A percentile compares a stretch with the other conserved stretches of the same genome.
Conservation (phyloP, 2,329 filamentous ascomycete species). For the Fusarium sp. region DNA sequence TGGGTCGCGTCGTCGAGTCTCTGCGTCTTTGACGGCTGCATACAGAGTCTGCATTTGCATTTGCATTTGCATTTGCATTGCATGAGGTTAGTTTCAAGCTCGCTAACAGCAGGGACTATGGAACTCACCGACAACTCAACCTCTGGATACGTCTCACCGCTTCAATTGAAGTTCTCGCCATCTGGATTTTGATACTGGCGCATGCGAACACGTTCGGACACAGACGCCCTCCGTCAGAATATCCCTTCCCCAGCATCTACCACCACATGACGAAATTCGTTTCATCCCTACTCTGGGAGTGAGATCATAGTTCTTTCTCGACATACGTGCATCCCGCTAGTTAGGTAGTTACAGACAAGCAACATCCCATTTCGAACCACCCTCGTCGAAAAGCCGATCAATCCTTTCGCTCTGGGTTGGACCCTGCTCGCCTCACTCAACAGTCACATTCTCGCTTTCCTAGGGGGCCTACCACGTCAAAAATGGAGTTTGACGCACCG, state of each 20-base stretch:
- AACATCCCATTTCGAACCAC: constrained; percentile 18
- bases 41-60: constrained; percentile 13
- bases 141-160: constrained; percentile 28
- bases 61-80: constrained; percentile 2
- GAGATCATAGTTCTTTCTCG: constrained; percentile 26
- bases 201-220: not conserved
- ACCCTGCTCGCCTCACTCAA: constrained; percentile 35
- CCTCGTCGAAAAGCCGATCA: constrained; percentile 28
- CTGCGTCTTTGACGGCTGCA: constrained; percentile 34
- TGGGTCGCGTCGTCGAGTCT: constrained; percentile 11
- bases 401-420: constrained; percentile 28
- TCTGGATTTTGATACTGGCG: not conserved
- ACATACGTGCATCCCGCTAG: constrained; percentile 27
- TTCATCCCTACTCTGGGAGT: constrained; percentile 23
- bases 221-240: constrained; percentile 10
- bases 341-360: constrained; percentile 13
- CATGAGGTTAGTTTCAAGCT: constrained; percentile 23
- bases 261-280: constrained; percentile 27
- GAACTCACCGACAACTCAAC: constrained; percentile 33
- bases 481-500: constrained; percentile 8
- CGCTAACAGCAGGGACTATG: constrained; percentile 13
- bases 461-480: constrained; percentile 29
- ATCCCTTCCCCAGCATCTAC: constrained; percentile 2
- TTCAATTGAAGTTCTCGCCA: constrained; percentile 16
- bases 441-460: not conserved